Evolutionary conservation across 495 filamentous ascomycete species (phyloP).

Genomic region (Talaromyces trachyspermus): DNA sequence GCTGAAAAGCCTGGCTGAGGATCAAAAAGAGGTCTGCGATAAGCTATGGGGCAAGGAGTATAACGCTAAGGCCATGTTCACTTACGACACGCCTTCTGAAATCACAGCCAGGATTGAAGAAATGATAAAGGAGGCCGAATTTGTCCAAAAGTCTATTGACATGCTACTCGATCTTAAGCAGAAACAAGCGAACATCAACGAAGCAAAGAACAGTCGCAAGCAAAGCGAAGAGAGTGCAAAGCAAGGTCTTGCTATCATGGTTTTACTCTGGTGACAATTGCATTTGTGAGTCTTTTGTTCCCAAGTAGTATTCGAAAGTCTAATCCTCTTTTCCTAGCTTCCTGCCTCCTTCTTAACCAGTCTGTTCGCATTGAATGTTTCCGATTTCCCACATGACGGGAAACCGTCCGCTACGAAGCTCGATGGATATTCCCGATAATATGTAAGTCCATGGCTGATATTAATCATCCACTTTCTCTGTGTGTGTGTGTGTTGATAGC

Average conservation of each 20-base stretch:
- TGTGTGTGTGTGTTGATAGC: too few species aligned
- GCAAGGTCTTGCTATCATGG: conserved; percentile 52
- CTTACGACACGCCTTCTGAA: conserved; percentile 15
- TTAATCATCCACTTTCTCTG: too few species aligned
- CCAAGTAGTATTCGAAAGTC: not conserved
- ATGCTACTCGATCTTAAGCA: conserved; percentile 36
- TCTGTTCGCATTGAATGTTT: conserved; percentile 16
- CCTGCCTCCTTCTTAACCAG: conserved; percentile 17
- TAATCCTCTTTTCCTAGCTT: conserved; percentile 6
- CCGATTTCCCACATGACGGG: conserved; percentile 15
- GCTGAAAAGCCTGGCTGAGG: conserved; percentile 20
- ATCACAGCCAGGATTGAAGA: conserved; percentile 15
- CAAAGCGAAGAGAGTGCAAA: conserved; percentile 44
- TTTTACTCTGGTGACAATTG: conserved; percentile 55
- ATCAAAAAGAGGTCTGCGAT: conserved; percentile 18
- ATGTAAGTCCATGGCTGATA: too few species aligned
- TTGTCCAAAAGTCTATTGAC: conserved; percentile 10
- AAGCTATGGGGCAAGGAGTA: conserved; percentile 6
- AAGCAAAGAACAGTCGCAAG: conserved; percentile 47
- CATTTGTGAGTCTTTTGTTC: conserved; percentile 37
- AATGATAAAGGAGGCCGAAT: conserved; percentile 18
- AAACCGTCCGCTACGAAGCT: conserved; percentile 10
- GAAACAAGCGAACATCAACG: conserved; percentile 52
- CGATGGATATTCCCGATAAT: conserved; percentile 17
- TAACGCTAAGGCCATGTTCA: not conserved